Evolutionary conservation across 2,329 filamentous ascomycete genomes (phyloP).

Genomic region (Calonectria pauciramosa): DNA sequence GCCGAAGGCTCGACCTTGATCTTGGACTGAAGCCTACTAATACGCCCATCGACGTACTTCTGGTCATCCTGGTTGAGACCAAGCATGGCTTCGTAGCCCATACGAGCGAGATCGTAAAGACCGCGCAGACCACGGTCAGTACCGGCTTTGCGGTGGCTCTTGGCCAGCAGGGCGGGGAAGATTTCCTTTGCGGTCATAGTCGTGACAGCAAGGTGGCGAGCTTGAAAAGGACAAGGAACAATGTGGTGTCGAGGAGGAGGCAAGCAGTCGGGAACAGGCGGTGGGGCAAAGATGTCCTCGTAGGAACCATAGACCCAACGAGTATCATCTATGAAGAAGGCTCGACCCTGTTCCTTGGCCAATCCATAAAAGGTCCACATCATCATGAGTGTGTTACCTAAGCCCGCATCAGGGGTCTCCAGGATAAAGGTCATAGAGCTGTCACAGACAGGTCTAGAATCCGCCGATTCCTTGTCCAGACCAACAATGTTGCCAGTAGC

Average conservation of each 20-base stretch:
- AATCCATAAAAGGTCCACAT: slow-evolving; percentile 89
- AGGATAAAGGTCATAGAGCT: slow-evolving; percentile 83
- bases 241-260: slow-evolving; percentile 82
- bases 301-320: slow-evolving; percentile 87
- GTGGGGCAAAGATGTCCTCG: slow-evolving; percentile 77
- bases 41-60: slow-evolving; percentile 72
- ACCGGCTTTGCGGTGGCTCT: slow-evolving; percentile 46
- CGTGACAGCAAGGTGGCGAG: slow-evolving; percentile 81
- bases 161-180: slow-evolving; percentile 69
- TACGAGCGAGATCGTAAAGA: slow-evolving; percentile 77
- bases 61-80: slow-evolving; percentile 75
- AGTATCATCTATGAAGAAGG: slow-evolving; percentile 89
- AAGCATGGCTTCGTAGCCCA: slow-evolving; percentile 82
- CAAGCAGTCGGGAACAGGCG: slow-evolving; percentile 75
- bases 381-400: slow-evolving; percentile 82
- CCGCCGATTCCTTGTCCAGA: slow-evolving; percentile 57
- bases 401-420: slow-evolving; percentile 79
- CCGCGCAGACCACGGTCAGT: slow-evolving; percentile 55
- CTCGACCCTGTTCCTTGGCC: slow-evolving; percentile 78
- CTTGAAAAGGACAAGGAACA: slow-evolving; percentile 83
- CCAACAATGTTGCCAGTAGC: slow-evolving; percentile 63
- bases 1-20: slow-evolving; percentile 58
- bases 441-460: slow-evolving; percentile 72
- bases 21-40: slow-evolving; percentile 66
- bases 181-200: slow-evolving; percentile 74